These are phyloP conservation scores for Microsporum audouinii DNA, from an alignment of 2,329 filamentous ascomycete species.

Conservation along the genomic window DNA sequence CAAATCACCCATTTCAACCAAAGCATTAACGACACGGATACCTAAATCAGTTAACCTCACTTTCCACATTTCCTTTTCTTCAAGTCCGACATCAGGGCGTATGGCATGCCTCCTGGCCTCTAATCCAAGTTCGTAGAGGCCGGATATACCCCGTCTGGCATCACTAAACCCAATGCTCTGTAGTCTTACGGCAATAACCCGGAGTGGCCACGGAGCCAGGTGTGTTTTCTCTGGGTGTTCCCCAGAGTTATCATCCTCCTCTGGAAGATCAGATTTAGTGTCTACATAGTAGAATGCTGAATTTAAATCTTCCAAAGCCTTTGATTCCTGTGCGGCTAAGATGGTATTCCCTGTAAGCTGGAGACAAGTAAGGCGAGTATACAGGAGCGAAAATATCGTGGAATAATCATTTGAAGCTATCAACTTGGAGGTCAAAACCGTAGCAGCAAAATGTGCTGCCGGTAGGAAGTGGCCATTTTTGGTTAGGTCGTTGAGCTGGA, in stretches of 20 bases:
- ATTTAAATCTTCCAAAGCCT: constrained; percentile 50
- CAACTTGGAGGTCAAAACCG: constrained; percentile 33
- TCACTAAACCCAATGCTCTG: constrained; percentile 82
- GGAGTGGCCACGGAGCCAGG: constrained; percentile 76
- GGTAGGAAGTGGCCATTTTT: constrained; percentile 65
- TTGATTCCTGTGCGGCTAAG: constrained; percentile 55
- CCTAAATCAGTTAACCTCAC: constrained; percentile 63
- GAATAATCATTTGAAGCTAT: constrained; percentile 42
- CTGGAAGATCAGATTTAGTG: constrained; percentile 10
- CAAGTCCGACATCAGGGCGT: constrained; percentile 40
- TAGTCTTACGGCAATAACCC: constrained; percentile 69
- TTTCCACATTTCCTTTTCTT: constrained; percentile 57
- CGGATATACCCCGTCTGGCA: constrained; percentile 70
- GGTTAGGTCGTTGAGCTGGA: constrained; percentile 53
- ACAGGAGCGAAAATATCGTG: constrained; percentile 64
- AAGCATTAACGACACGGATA: constrained; percentile 44
- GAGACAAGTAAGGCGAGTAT: constrained; percentile 70
- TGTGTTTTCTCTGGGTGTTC: constrained; percentile 30
- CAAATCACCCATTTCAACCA: constrained; percentile 64
- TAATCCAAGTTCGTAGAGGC: constrained; percentile 74
- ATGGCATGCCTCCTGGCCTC: constrained; percentile 57
- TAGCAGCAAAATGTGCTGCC: constrained; percentile 47
- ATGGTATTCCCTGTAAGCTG: constrained; percentile 62
- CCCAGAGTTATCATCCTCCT: not conserved
- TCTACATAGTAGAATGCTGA: constrained; percentile 44